These are phyloP conservation scores for Mycena indigotica DNA, from an alignment of 768 basidiomycete genomes.

Conservation along the genomic window DNA sequence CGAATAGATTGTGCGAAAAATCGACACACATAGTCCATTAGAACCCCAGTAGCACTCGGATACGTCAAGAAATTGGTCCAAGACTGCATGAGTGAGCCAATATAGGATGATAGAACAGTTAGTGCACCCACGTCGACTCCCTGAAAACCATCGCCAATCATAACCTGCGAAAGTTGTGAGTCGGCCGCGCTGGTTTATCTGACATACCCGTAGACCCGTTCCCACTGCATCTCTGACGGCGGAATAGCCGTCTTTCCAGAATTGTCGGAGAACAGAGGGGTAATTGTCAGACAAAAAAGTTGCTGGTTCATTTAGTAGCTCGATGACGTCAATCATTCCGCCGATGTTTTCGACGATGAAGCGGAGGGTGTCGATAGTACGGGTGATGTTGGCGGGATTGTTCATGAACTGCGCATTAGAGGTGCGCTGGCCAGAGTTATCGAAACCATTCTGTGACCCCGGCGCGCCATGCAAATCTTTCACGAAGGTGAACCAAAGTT, in stretches of 20 bases:
- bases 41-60: slow-evolving; percentile 53
- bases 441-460: slow-evolving; percentile 56
- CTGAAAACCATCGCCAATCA: slow-evolving; percentile 75
- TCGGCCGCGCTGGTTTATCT: background rate
- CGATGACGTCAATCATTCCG: slow-evolving; percentile 61
- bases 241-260: slow-evolving; percentile 62
- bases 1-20: background rate
- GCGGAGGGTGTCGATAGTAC: slow-evolving; percentile 60
- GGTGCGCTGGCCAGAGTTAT: slow-evolving; percentile 73
- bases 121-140: slow-evolving; percentile 48
- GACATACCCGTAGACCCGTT: slow-evolving; percentile 31
- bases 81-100: slow-evolving; percentile 37
- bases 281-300: slow-evolving; percentile 50
- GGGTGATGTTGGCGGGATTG: slow-evolving; percentile 48
- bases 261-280: slow-evolving; percentile 49
- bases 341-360: slow-evolving; percentile 57
- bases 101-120: too few species aligned
- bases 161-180: slow-evolving; percentile 39
- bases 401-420: slow-evolving; percentile 57
- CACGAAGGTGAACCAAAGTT: background rate
- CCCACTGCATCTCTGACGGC: slow-evolving; percentile 56
- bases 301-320: slow-evolving; percentile 71
- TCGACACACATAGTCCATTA: slow-evolving; percentile 62
- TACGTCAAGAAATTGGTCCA: slow-evolving; percentile 63
- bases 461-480: slow-evolving; percentile 74